These are phyloP conservation scores for Oryza officinalis DNA, from an alignment of 176 grass and related monocot species.

Conservation along the genomic window DNA sequence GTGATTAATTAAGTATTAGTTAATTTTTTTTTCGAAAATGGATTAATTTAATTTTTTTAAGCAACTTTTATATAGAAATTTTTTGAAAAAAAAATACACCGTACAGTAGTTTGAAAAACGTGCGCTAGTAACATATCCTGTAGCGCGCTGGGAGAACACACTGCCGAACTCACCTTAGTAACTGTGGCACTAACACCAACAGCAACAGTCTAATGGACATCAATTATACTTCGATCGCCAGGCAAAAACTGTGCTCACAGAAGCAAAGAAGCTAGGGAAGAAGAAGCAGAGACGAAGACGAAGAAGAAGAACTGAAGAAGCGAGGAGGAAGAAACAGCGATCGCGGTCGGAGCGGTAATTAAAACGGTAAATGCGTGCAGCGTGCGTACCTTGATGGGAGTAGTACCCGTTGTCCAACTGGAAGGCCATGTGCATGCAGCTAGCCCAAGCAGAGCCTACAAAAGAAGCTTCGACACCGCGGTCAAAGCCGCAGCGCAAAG, in stretches of 20 bases:
- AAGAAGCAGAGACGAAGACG: background rate
- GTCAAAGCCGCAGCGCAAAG: background rate
- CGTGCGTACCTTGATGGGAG: slow-evolving; percentile 27
- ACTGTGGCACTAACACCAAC: background rate
- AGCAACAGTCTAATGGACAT: background rate
- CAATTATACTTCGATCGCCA: background rate
- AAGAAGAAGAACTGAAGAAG: background rate
- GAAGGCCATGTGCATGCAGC: slow-evolving; percentile 27
- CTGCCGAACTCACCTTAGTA: too few species aligned
- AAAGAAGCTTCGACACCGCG: background rate
- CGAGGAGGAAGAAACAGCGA: background rate
- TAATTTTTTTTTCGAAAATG: too few species aligned
- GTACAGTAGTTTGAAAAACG: too few species aligned
- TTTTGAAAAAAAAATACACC: too few species aligned
- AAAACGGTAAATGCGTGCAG: background rate
- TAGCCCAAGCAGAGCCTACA: too few species aligned
- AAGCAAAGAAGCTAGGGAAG: background rate
- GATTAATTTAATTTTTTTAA: too few species aligned
- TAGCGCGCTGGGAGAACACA: too few species aligned
- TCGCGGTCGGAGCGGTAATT: background rate
- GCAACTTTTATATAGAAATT: too few species aligned
- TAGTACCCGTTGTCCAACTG: slow-evolving; percentile 7
- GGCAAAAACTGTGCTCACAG: background rate
- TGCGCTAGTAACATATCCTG: too few species aligned
- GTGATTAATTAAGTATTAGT: too few species aligned